Evolutionary conservation across 805 yeast genomes (phyloP).

Genomic region (Saccharomycopsis sp.): DNA sequence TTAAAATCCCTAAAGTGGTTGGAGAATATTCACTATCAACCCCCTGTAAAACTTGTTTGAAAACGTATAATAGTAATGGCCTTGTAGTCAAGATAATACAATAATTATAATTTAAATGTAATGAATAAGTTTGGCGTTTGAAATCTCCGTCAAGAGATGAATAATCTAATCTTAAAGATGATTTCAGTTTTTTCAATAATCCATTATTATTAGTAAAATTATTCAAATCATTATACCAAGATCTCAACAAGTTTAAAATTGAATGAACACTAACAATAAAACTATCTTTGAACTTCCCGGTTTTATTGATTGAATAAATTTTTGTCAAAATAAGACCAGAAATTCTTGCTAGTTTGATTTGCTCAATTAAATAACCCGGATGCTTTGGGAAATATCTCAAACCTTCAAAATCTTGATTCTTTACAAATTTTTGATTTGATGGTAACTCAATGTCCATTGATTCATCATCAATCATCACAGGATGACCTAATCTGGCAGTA

Average conservation of each 20-base stretch:
- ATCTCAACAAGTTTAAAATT: slow-evolving; percentile 6
- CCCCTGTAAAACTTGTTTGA: slow-evolving; percentile 5
- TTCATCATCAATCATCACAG: slow-evolving; percentile 15
- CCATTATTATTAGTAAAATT: background rate
- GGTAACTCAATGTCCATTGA: slow-evolving; percentile 9
- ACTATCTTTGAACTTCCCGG: slow-evolving; percentile 3
- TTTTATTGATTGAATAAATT: slow-evolving; percentile 4
- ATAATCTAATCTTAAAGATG: slow-evolving; percentile 2
- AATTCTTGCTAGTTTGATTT: slow-evolving; percentile 8
- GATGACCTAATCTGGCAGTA: slow-evolving; percentile 13
- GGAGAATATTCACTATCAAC: slow-evolving; percentile 4
- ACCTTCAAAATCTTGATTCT: background rate
- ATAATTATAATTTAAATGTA: slow-evolving; percentile 14
- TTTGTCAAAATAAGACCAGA: slow-evolving; percentile 10
- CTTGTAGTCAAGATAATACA: slow-evolving; percentile 13
- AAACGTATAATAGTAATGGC: slow-evolving; percentile 12
- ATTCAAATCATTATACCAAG: slow-evolving; percentile 7
- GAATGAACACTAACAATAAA: slow-evolving; percentile 13
- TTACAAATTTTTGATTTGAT: background rate
- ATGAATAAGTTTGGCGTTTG: slow-evolving; percentile 6
- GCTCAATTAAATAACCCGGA: slow-evolving; percentile 7
- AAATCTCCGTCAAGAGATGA: background rate
- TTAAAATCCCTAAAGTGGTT: slow-evolving; percentile 10
- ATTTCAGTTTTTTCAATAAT: background rate
- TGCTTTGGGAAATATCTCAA: slow-evolving; percentile 1